Evolutionary conservation across 164 flowering plant genomes (phyloP).

Genomic region (Euptelea pleiosperma): DNA sequence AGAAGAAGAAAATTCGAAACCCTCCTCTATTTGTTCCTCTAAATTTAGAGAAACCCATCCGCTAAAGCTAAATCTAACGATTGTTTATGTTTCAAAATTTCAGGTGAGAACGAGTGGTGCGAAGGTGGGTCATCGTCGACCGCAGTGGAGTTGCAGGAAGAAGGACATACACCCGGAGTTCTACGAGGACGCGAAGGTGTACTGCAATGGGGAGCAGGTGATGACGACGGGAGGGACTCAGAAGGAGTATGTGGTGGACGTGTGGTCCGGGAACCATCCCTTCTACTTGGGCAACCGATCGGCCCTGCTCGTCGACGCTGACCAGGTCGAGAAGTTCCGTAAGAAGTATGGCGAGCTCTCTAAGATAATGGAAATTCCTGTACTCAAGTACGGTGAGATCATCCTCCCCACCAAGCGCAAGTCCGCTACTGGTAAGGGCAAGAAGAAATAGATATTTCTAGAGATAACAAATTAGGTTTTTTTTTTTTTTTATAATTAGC

Average conservation of each 20-base stretch:
- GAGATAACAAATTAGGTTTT: too few relatives aligned
- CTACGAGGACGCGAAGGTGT: slow-evolving; percentile 68
- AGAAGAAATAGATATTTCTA: slow-evolving; percentile 50
- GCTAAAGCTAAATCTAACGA: not conserved
- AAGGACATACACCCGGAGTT: slow-evolving; percentile 75
- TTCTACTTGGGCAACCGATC: slow-evolving; percentile 64
- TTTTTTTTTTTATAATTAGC: too few relatives aligned
- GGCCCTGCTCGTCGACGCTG: slow-evolving; percentile 42
- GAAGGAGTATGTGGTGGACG: slow-evolving; percentile 79
- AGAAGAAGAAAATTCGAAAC: slow-evolving; percentile 1
- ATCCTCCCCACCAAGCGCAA: slow-evolving; percentile 48
- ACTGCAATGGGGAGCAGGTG: slow-evolving; percentile 73
- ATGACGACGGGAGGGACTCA: slow-evolving; percentile 82
- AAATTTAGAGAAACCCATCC: too few relatives aligned
- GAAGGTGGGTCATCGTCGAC: slow-evolving; percentile 3
- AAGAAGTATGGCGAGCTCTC: slow-evolving; percentile 51
- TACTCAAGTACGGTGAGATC: slow-evolving; percentile 62
- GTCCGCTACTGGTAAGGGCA: slow-evolving; percentile 34
- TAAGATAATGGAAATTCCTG: slow-evolving; percentile 60
- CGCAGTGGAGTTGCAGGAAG: slow-evolving; percentile 57
- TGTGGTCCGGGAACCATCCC: slow-evolving; percentile 89
- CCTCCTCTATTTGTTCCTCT: not conserved
- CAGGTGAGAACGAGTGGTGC: not conserved
- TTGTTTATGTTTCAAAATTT: slow-evolving; percentile 7
- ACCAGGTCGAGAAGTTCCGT: slow-evolving; percentile 74